phyloP scores from a whole-genome alignment of 192 early-diverging fungal genomes.

The Coemansia sp. region DNA sequence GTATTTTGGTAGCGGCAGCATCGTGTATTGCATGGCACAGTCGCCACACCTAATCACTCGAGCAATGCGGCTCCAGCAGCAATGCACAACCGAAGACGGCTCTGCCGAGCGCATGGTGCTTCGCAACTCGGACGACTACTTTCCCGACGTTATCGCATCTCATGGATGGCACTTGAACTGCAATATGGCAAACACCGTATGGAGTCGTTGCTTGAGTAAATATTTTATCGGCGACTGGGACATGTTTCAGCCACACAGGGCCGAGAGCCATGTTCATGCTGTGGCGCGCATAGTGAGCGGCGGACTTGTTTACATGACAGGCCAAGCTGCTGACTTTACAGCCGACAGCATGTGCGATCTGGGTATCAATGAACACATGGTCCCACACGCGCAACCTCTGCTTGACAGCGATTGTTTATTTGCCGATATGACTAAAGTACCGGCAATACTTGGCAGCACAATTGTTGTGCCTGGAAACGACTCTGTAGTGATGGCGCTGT shows the following conservation, averaged over 20 bases:
- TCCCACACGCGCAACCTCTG: constrained; percentile 7
- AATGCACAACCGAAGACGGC: neutral
- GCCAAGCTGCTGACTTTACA: constrained; percentile 16
- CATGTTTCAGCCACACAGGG: constrained; percentile 57
- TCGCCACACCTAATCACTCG: constrained; percentile 51
- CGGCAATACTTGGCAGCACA: constrained; percentile 13
- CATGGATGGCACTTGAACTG: constrained; percentile 62
- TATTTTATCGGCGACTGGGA: constrained; percentile 56
- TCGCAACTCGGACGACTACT: constrained; percentile 62
- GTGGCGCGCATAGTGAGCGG: constrained; percentile 54
- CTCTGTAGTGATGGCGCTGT: constrained; percentile 13
- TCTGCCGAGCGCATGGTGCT: constrained; percentile 7
- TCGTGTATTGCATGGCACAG: constrained; percentile 60
- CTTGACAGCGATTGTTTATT: constrained; percentile 25
- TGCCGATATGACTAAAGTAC: constrained; percentile 24
- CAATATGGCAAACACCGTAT: constrained; percentile 57
- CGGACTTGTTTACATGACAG: constrained; percentile 61
- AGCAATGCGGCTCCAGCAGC: constrained; percentile 13
- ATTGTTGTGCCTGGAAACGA: constrained; percentile 4
- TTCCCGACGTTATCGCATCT: constrained; percentile 44
- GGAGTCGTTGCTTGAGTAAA: constrained; percentile 33
- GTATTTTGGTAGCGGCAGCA: constrained; percentile 39
- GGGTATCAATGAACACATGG: constrained; percentile 2
- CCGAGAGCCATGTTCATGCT: constrained; percentile 54
- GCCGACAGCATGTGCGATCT: neutral